Evolutionary conservation across 2,329 filamentous ascomycete species (phyloP).

Genomic region (Venturia nashicola): DNA sequence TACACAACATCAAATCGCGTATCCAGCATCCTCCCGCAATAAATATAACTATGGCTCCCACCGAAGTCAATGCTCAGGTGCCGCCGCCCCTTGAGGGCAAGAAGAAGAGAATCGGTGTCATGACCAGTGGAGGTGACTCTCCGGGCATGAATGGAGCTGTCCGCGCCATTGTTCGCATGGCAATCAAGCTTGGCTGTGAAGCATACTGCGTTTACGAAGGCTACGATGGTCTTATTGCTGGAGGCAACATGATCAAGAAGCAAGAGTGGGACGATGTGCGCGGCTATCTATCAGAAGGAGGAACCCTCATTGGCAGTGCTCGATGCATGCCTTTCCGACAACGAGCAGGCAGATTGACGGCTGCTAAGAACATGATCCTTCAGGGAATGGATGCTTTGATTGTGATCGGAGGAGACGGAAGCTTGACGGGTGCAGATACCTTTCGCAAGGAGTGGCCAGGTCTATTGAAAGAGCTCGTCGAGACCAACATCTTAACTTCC

Average conservation of each 20-base stretch:
- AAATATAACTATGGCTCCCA: background rate
- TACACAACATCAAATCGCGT: background rate
- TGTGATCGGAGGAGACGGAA: constrained; percentile 94
- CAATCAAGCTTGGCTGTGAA: constrained; percentile 57
- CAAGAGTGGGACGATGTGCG: constrained; percentile 91
- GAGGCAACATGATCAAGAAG: constrained; percentile 74
- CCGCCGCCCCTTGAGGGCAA: constrained; percentile 17
- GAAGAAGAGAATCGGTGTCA: constrained; percentile 65
- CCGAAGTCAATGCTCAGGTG: background rate
- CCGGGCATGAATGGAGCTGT: constrained; percentile 92
- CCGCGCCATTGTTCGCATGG: constrained; percentile 80
- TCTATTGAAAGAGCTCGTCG: constrained; percentile 72
- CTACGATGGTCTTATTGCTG: constrained; percentile 87
- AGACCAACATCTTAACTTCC: constrained; percentile 54
- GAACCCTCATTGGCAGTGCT: constrained; percentile 91
- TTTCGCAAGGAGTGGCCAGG: constrained; percentile 90
- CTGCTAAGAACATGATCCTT: constrained; percentile 78
- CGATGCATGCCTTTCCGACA: constrained; percentile 88
- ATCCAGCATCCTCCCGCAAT: background rate
- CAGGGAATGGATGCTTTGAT: constrained; percentile 91
- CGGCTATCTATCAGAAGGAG: constrained; percentile 86
- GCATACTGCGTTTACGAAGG: constrained; percentile 61
- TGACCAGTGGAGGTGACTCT: constrained; percentile 90
- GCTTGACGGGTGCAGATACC: constrained; percentile 85
- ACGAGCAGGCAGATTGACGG: constrained; percentile 67